A percentile compares a stretch with the other conserved stretches of the same genome.
Conservation (phyloP, 106 monocot genomes). For the Xerophyta viscosa region DNA sequence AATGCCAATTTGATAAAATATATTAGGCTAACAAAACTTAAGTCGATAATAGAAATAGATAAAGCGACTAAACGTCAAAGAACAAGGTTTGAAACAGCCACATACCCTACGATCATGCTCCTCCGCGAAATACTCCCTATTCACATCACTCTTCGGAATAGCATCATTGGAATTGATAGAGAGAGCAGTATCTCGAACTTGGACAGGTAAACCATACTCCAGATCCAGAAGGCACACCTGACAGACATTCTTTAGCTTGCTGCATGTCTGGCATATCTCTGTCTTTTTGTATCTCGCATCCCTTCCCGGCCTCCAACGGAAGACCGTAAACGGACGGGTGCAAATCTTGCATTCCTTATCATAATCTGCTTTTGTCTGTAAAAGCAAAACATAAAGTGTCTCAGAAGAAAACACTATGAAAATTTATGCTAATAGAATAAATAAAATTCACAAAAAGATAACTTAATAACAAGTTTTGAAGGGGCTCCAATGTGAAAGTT, state of each 20-base stretch:
- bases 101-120: constrained; percentile 96
- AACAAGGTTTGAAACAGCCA: not conserved
- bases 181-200: constrained; percentile 92
- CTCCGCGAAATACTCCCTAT: constrained; percentile 94
- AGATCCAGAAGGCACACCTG: constrained; percentile 97
- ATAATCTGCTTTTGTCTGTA: constrained; percentile 78
- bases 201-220: constrained; percentile 95
- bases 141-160: constrained; percentile 97
- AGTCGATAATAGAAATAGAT: too few relatives aligned
- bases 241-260: constrained; percentile 82
- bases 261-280: constrained; percentile 79
- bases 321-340: constrained; percentile 91
- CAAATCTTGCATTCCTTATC: constrained; percentile 99
- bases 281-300: constrained; percentile 84
- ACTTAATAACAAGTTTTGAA: too few relatives aligned
- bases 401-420: too few relatives aligned
- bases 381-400: constrained; percentile 4
- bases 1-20: too few relatives aligned
- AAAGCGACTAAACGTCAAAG: not conserved
- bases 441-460: too few relatives aligned
- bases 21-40: too few relatives aligned
- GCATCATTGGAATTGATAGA: constrained; percentile 88
- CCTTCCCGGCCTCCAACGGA: constrained; percentile 94
- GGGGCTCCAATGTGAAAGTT: too few relatives aligned
- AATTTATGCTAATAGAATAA: too few relatives aligned